A percentile compares a stretch with the other conserved stretches of the same genome.
Conservation (phyloP, 139 green algal species). For the Chlorella vulgaris region DNA sequence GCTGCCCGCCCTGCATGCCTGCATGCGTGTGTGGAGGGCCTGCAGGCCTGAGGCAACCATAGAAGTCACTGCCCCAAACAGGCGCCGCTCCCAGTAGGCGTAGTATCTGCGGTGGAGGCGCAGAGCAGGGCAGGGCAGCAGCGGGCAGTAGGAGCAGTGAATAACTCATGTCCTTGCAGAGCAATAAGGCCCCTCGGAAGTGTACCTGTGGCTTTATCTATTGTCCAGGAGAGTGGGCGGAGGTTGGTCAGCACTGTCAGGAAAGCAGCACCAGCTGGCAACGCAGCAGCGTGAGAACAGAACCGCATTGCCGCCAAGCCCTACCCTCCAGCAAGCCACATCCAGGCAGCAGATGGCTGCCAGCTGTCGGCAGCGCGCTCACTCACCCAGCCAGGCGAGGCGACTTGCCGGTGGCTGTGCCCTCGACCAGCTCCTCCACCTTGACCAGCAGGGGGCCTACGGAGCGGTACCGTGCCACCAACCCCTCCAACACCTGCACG, state of each 20-base stretch:
- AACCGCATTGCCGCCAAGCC: not conserved
- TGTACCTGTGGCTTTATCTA: too few relatives aligned
- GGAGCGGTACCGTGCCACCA: slow-evolving; percentile 83
- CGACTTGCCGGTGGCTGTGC: slow-evolving; percentile 84
- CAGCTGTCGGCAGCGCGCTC: not conserved
- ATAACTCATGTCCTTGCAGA: too few relatives aligned
- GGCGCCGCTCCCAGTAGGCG: slow-evolving; percentile 82
- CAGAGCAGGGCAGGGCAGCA: not conserved
- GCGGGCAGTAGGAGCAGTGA: not conserved
- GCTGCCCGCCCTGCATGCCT: not conserved
- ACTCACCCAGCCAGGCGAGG: slow-evolving; percentile 59
- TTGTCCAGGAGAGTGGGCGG: too few relatives aligned
- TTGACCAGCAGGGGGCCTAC: slow-evolving; percentile 85
- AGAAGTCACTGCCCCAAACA: slow-evolving; percentile 83
- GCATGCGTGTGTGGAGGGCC: slow-evolving; percentile 15
- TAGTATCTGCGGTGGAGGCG: slow-evolving; percentile 68
- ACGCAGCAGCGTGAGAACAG: not conserved
- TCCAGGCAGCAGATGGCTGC: slow-evolving; percentile 59
- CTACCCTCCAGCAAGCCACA: not conserved
- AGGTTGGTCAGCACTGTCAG: not conserved
- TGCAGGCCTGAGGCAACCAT: slow-evolving; percentile 15
- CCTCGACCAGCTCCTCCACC: slow-evolving; percentile 81
- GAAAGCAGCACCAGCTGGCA: not conserved
- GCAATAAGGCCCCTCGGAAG: not conserved
- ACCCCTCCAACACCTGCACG: slow-evolving; percentile 65